phyloP scores from a whole-genome alignment of 257 asterid genomes.

The Plantago elongata region DNA sequence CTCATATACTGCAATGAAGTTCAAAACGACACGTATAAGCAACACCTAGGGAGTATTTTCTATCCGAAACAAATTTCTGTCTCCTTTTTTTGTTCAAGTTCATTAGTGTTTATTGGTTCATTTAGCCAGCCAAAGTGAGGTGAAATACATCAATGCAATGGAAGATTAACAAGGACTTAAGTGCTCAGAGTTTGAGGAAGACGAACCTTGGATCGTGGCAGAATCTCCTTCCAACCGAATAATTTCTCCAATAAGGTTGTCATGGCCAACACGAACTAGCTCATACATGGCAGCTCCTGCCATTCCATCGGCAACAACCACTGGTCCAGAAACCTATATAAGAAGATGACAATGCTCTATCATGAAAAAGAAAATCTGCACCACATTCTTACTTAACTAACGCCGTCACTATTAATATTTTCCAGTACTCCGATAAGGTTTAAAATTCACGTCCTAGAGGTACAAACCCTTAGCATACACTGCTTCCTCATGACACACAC shows the following conservation, averaged over 20 bases:
- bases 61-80: constrained; percentile 5
- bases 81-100: constrained; percentile 1
- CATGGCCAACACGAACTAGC: constrained; percentile 71
- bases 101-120: neutral
- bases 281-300: constrained; percentile 81
- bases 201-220: constrained; percentile 66
- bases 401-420: too few relatives aligned
- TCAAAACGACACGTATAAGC: constrained; percentile 9
- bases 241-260: constrained; percentile 72
- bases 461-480: too few relatives aligned
- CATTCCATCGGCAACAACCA: constrained; percentile 77
- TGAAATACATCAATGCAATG: neutral
- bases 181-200: neutral
- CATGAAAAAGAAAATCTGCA: neutral
- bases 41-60: neutral
- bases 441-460: too few relatives aligned
- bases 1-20: constrained; percentile 69
- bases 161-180: constrained; percentile 1
- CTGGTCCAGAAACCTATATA: constrained; percentile 62
- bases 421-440: too few relatives aligned
- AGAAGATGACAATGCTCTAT: neutral
- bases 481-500: too few relatives aligned
- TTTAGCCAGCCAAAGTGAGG: neutral
- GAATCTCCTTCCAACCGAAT: constrained; percentile 77
- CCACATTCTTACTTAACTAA: too few relatives aligned